These are phyloP conservation scores for Alnus rubra DNA, from an alignment of 306 rosid genomes.

Conservation along the genomic window DNA sequence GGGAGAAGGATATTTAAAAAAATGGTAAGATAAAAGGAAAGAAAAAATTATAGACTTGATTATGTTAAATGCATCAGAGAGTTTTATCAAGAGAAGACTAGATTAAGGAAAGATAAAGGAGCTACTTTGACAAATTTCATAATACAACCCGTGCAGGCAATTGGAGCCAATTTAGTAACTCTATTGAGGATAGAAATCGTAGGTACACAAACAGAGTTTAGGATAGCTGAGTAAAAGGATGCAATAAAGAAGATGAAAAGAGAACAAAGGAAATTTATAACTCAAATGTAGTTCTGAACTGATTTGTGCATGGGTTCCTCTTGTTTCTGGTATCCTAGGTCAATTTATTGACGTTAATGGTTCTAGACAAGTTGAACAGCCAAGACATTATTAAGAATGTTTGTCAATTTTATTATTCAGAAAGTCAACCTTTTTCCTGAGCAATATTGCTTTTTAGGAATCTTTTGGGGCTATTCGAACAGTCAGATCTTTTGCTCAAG, in stretches of 20 bases:
- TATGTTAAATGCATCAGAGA: background rate
- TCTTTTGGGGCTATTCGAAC: conserved; percentile 51
- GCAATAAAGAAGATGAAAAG: background rate
- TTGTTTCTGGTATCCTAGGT: background rate
- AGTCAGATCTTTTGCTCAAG: conserved; percentile 54
- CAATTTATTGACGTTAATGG: background rate
- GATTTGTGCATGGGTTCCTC: background rate
- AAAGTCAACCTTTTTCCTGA: background rate
- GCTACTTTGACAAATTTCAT: background rate
- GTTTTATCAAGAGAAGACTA: background rate
- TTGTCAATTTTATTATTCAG: background rate
- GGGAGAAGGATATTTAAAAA: background rate
- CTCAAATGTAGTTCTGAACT: background rate
- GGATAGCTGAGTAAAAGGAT: background rate
- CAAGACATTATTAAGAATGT: background rate
- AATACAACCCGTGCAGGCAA: background rate
- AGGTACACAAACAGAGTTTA: background rate
- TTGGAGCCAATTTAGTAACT: background rate
- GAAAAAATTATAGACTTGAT: background rate
- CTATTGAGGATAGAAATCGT: background rate
- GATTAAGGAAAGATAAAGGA: background rate
- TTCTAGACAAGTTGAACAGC: background rate
- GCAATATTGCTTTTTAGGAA: conserved; percentile 31
- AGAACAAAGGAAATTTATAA: background rate
- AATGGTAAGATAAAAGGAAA: background rate